Evolutionary conservation across 805 yeast species (phyloP), one percentile per base, ranked within the genome.

Genomic region (Zygoascus flipseniorum): DNA sequence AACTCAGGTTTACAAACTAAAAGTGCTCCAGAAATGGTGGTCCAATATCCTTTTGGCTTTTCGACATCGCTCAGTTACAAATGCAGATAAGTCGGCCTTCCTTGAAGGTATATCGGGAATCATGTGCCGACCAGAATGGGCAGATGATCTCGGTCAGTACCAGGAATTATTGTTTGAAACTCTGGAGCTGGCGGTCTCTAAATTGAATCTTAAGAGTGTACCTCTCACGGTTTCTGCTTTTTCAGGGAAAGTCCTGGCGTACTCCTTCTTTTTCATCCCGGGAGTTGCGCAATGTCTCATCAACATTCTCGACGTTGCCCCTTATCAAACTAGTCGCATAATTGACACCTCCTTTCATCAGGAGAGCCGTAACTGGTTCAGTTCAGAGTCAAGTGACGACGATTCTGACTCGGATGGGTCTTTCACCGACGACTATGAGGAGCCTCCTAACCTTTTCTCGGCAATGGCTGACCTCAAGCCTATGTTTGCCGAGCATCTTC

Each of bases 171-270:
- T 85, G 26, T 63, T 72, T n/a, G 70, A 73, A 42, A 83, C 92
- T 1, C 67, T 82, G 51, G 77, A 76, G 48, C 76, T 73, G 59
- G 72, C 80, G 52, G 72, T 85, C 11, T 64, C 69, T 50, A 75
- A 76, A 58, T 68, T 82, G 53, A 69, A 41, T 14, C 60, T 74
- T 53, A 82, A 82, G 57, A 72, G 72, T 23, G 69, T 82, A 10
- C 74, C 86, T 0, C 65, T 81, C n/a, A 73, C 84, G 5, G 66
- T 78, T 19, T 73, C 80, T 20, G 88, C 89, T 2, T 83, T 85
- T 59, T 71, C 81, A 11, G 92, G 92, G 5, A 85, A 85, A 61
- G 76, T 82, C 2, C 76, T 85, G 64, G 89, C 89, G 1, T 79
- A 81, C 61, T 70, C 81, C 2, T 85, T 76, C 57, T 77, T 78